Percentiles rank a stretch among this genome's conserved stretches.
These are phyloP conservation scores for Plenodomus tracheiphilus DNA, from an alignment of 2,329 filamentous ascomycete genomes.

Conservation along the genomic window DNA sequence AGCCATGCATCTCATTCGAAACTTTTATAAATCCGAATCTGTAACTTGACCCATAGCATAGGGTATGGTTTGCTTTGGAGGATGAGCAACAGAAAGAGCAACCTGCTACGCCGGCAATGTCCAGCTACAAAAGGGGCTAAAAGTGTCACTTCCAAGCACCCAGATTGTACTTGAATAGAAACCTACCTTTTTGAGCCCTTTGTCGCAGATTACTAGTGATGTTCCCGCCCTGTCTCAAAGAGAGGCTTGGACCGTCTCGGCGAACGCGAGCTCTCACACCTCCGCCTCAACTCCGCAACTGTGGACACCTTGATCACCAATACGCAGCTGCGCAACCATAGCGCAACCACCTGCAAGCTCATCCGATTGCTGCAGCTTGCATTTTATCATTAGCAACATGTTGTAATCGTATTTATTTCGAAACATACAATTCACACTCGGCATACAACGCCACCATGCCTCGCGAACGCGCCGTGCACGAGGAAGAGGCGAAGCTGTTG, in stretches of 20 bases:
- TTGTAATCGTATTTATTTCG: slow-evolving; percentile 3
- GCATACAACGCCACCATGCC: slow-evolving; percentile 29
- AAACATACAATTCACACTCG: slow-evolving; percentile 1
- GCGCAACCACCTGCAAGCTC: not conserved
- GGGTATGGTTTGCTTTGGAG: too few species aligned
- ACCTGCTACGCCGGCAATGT: too few species aligned
- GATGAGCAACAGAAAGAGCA: too few species aligned
- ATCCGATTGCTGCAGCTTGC: not conserved
- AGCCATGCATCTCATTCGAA: too few species aligned
- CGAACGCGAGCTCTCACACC: slow-evolving; percentile 27
- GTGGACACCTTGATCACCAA: slow-evolving; percentile 11
- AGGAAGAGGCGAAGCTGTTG: slow-evolving; percentile 53
- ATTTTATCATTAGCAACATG: slow-evolving; percentile 17
- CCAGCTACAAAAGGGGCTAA: not conserved
- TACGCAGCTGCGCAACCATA: slow-evolving; percentile 1
- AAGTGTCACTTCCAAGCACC: not conserved
- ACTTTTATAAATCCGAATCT: too few species aligned
- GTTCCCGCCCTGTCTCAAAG: slow-evolving; percentile 23
- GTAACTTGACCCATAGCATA: too few species aligned
- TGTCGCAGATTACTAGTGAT: slow-evolving; percentile 15
- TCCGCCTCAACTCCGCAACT: slow-evolving; percentile 34
- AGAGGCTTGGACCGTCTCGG: slow-evolving; percentile 36
- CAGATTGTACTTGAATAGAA: slow-evolving; percentile 33
- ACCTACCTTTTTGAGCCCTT: slow-evolving; percentile 18
- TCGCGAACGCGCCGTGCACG: slow-evolving; percentile 38